Conservation (phyloP, 306 rosid genomes). For the peach (Prunus persica) region Prunus_persica_NCBIv2 NC_034012.1:14147001-14147500, state of each 20-base stretch:
- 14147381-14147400: constrained; percentile 87
- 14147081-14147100: background rate
- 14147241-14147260: background rate
- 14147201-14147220: constrained; percentile 2
- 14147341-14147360: constrained; percentile 91
- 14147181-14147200: background rate
- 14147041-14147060: constrained; percentile 79
- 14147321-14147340: constrained; percentile 87
- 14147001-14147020: constrained; percentile 89
- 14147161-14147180: background rate
- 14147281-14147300: constrained; percentile 18
- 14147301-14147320: constrained; percentile 25
- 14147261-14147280: background rate
- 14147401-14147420: constrained; percentile 81
- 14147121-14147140: background rate
- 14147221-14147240: background rate
- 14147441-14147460: constrained; percentile 81
- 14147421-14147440: constrained; percentile 90
- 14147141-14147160: background rate
- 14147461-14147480: constrained; percentile 70
- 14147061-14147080: background rate
- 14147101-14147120: background rate
- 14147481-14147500: constrained; percentile 78
- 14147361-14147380: constrained; percentile 71
- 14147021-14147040: constrained; percentile 72